Conservation (phyloP, 192 early-diverging fungal genomes). For the Backusella circina region DNA sequence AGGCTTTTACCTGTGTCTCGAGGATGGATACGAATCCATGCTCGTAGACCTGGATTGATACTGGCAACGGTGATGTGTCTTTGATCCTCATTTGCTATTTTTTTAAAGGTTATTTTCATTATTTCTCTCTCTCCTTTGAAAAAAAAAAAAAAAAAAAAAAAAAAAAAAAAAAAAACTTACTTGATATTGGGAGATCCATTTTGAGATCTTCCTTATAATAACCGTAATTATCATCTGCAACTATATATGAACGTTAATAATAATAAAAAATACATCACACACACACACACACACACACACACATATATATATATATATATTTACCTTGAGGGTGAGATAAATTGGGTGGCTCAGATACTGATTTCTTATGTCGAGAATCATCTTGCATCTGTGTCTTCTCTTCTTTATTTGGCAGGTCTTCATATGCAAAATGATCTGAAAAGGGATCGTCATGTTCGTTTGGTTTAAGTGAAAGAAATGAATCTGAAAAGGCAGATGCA, state of each 20-base stretch:
- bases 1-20: slow-evolving; percentile 26
- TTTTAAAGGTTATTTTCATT: neutral
- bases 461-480: neutral
- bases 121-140: neutral
- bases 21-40: slow-evolving; percentile 27
- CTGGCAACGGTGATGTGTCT: slow-evolving; percentile 30
- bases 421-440: neutral
- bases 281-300: too few species aligned
- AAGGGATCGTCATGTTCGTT: slow-evolving; percentile 1
- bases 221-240: neutral
- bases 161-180: neutral
- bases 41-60: slow-evolving; percentile 27
- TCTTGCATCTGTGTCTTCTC: neutral
- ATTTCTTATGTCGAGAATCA: neutral
- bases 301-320: too few species aligned
- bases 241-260: neutral
- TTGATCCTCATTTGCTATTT: slow-evolving; percentile 20
- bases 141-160: neutral
- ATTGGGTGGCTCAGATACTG: neutral
- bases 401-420: neutral
- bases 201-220: neutral
- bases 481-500: neutral
- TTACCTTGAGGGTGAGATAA: neutral
- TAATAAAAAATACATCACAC: neutral
- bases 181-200: neutral